Percentiles rank a stretch among this genome's conserved stretches.
These are phyloP conservation scores for Parmales sp. DNA, from an alignment of 108 stramenopile genomes.

Conservation along the genomic window DNA sequence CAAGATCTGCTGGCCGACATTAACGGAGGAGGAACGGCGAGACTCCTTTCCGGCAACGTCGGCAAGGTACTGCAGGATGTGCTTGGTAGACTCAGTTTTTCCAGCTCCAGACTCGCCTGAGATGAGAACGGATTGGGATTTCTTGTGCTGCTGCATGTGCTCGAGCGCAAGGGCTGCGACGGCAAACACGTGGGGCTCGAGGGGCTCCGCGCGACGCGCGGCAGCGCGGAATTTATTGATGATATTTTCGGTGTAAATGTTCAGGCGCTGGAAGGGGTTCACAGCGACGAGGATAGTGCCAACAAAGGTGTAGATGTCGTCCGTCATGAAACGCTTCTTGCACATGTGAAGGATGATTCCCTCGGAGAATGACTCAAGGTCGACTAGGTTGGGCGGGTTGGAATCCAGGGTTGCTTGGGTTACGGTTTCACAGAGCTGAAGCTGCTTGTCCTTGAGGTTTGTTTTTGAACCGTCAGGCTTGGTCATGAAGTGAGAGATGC, in stretches of 20 bases:
- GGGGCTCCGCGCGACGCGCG: not conserved
- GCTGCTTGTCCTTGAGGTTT: not conserved
- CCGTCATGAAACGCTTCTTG: slow-evolving; percentile 20
- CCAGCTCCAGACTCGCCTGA: slow-evolving; percentile 12
- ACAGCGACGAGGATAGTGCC: slow-evolving; percentile 56
- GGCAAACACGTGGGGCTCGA: slow-evolving; percentile 9
- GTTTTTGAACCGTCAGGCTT: not conserved
- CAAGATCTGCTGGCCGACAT: slow-evolving; percentile 12
- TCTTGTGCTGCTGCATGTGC: not conserved
- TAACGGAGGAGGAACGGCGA: not conserved
- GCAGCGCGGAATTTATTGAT: not conserved
- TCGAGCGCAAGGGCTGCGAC: not conserved
- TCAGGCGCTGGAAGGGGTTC: slow-evolving; percentile 55
- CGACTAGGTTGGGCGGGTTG: not conserved
- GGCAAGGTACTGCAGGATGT: slow-evolving; percentile 3
- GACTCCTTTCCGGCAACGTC: slow-evolving; percentile 1
- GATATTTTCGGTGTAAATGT: slow-evolving; percentile 66
- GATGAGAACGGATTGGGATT: slow-evolving; percentile 9
- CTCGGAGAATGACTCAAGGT: slow-evolving; percentile 10
- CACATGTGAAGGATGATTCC: slow-evolving; percentile 30
- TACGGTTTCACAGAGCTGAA: not conserved
- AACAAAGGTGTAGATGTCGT: slow-evolving; percentile 47
- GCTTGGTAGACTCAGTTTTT: slow-evolving; percentile 12
- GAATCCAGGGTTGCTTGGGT: not conserved
- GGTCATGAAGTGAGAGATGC: too few relatives aligned